Conservation (phyloP, 108 stramenopile genomes). For the Bacterosira constricta region DNA sequence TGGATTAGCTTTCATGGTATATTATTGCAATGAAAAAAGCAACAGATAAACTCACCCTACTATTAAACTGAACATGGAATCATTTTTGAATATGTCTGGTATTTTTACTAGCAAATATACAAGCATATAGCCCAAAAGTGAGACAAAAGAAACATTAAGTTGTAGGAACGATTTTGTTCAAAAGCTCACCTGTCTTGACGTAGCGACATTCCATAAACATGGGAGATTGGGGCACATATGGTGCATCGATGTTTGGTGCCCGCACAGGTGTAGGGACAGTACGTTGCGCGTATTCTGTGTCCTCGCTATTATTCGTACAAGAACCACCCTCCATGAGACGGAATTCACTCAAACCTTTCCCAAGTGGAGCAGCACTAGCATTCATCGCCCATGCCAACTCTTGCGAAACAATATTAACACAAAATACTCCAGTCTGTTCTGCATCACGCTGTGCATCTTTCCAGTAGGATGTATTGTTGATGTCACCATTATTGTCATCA, state of each 20-base stretch:
- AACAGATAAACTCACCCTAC: background rate
- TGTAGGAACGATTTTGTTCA: too few relatives aligned
- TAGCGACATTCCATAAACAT: conserved; percentile 27
- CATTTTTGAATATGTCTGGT: conserved; percentile 15
- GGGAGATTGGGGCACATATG: conserved; percentile 15
- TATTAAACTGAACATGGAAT: conserved; percentile 34
- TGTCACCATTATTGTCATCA: background rate
- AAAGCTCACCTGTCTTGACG: conserved; percentile 14
- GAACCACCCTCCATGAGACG: conserved; percentile 6
- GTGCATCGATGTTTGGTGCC: conserved; percentile 21
- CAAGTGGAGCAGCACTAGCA: conserved; percentile 31
- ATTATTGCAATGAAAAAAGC: too few relatives aligned
- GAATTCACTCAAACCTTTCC: conserved; percentile 32
- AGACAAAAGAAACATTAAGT: too few relatives aligned
- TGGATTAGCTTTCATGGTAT: too few relatives aligned
- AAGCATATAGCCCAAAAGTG: too few relatives aligned
- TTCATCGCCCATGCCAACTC: conserved; percentile 37
- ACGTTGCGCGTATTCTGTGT: background rate
- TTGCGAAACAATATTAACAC: conserved; percentile 28
- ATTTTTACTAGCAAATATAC: conserved; percentile 9
- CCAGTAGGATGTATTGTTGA: background rate
- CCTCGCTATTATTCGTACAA: background rate
- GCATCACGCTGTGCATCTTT: conserved; percentile 40
- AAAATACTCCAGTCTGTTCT: conserved; percentile 27
- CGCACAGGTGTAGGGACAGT: conserved; percentile 12